Evolutionary conservation across 495 filamentous ascomycete genomes (phyloP).

Genomic region (Hyaloscypha hepaticicola): DNA sequence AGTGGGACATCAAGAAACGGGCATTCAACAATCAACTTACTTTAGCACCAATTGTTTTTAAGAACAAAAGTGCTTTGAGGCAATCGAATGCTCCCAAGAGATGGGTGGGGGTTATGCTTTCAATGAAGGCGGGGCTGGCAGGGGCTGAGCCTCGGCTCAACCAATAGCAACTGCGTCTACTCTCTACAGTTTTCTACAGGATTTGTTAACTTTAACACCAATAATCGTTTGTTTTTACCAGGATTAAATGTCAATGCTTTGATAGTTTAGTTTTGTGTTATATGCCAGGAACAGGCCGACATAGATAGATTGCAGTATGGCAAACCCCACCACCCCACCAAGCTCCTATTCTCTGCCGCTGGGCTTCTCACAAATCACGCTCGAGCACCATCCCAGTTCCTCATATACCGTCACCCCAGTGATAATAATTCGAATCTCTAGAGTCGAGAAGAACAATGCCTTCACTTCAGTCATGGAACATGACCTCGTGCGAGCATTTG

Average conservation of each 20-base stretch:
- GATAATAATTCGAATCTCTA: neutral
- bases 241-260: neutral
- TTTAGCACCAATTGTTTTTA: too few relatives aligned
- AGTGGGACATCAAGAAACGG: too few relatives aligned
- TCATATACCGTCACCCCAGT: slow-evolving; percentile 4
- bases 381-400: neutral
- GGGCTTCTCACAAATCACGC: slow-evolving; percentile 2
- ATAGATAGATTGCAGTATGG: neutral
- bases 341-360: neutral
- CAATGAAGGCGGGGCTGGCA: too few relatives aligned
- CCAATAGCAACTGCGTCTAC: too few relatives aligned
- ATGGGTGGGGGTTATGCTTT: too few relatives aligned
- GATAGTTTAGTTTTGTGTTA: neutral
- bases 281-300: neutral
- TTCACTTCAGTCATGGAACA: slow-evolving; percentile 13
- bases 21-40: too few relatives aligned
- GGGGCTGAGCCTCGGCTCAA: too few relatives aligned
- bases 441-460: slow-evolving; percentile 6
- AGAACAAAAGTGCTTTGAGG: too few relatives aligned
- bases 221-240: neutral
- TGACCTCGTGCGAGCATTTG: slow-evolving; percentile 6
- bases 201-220: too few relatives aligned
- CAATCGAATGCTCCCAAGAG: too few relatives aligned
- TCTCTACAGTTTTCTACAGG: too few relatives aligned
- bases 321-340: neutral